Evolutionary conservation across 108 stramenopile genomes (phyloP), one percentile per base, ranked within the genome.

Genomic region (Aurantiochytrium sp.): DNA sequence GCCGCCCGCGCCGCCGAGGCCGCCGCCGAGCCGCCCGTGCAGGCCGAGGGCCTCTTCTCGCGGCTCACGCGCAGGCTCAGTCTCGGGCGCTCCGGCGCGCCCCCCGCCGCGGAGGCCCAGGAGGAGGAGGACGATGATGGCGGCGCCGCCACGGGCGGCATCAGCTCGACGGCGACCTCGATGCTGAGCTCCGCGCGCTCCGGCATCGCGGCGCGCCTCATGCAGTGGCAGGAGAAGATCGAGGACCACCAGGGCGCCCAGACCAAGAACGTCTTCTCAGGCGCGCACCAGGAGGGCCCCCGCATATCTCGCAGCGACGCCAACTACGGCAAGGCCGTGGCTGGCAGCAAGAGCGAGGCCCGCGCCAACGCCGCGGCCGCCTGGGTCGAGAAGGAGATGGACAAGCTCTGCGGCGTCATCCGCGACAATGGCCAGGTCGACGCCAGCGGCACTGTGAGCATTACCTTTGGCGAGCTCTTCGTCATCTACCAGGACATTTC

Each of bases 261-360:
- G 45, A 2, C n/a, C 27, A 48, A 41, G 45, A 81, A 81, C 39
- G 73, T 81, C 42, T 81, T 81, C 24, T 81, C 73, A 12, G 73
- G 73, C 4, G 6, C 39, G 6, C 45, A 81, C 45, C 19, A 48
- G 17, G 73, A 81, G 30, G 73, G 42, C 19, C 73, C 73, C 10
- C 6, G 8, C 1, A 48, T 81, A 6, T 39, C 36, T 15, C 39
- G 45, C 39, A 12, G 12, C 3, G 73, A 81, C 32, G 36, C 39
- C 17, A 81, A 48, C 73, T 81, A 81, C 24, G 73, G 73, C 45
- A 41, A 81, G n/a, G 73, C 73, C 39, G 73, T 81, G 12, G 42
- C 73, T 48, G 73, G 73, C 12, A 81, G 73, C 45, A 81, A 81
- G 73, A 81, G 73, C 45, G 73, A 81, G 30, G 73, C 73, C 30